Conservation (phyloP, 192 early-diverging fungal species). For the Coemansia sp. region DNA sequence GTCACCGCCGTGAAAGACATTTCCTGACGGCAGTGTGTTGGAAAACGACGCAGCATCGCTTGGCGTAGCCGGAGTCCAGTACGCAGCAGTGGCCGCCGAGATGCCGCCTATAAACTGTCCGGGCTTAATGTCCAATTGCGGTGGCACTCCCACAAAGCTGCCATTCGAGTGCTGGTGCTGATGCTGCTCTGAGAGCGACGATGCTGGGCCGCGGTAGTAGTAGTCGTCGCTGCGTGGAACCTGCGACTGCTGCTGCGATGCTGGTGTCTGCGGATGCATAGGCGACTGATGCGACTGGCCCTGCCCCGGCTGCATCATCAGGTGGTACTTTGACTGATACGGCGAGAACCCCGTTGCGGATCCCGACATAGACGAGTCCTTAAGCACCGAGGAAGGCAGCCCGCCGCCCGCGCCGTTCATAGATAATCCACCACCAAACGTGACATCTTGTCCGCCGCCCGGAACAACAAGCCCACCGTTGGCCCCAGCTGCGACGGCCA, state of each 20-base stretch:
- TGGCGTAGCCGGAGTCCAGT: slow-evolving; percentile 52
- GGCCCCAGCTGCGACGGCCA: slow-evolving; percentile 6
- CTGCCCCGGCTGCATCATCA: slow-evolving; percentile 53
- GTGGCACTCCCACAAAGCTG: slow-evolving; percentile 43
- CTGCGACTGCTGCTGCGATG: slow-evolving; percentile 36
- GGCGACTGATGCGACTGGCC: slow-evolving; percentile 24
- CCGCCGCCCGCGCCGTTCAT: slow-evolving; percentile 11
- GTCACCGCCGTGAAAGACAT: slow-evolving; percentile 44
- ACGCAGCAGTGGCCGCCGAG: slow-evolving; percentile 12
- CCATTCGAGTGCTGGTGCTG: slow-evolving; percentile 29
- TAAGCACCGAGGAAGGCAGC: slow-evolving; percentile 31
- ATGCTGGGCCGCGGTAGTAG: slow-evolving; percentile 23
- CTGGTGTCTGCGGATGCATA: slow-evolving; percentile 15
- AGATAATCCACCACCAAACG: slow-evolving; percentile 17
- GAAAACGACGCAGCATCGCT: slow-evolving; percentile 46
- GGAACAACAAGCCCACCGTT: slow-evolving; percentile 8
- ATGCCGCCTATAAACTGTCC: slow-evolving; percentile 29
- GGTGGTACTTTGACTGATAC: slow-evolving; percentile 47
- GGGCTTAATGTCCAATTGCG: slow-evolving; percentile 50
- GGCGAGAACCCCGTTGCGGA: slow-evolving; percentile 24
- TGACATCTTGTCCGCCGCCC: slow-evolving; percentile 29
- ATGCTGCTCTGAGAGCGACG: slow-evolving; percentile 23
- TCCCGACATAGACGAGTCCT: slow-evolving; percentile 19
- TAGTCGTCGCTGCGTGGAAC: slow-evolving; percentile 33
- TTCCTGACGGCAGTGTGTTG: slow-evolving; percentile 41